These are phyloP conservation scores for Boletus barrowsii DNA, from an alignment of 768 basidiomycete genomes.

Conservation along the genomic window DNA sequence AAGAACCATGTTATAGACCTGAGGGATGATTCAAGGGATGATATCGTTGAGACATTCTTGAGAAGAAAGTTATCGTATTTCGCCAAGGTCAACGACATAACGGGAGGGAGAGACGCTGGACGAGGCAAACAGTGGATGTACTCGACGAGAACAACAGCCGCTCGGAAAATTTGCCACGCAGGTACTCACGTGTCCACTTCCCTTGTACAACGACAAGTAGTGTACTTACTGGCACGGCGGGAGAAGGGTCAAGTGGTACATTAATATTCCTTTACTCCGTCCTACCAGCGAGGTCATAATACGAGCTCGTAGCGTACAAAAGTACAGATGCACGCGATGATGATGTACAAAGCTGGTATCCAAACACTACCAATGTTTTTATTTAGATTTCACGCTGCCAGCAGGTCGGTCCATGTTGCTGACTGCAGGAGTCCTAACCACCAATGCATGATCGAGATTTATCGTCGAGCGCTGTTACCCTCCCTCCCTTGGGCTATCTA, in stretches of 20 bases:
- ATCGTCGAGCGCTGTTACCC: slow-evolving; percentile 19
- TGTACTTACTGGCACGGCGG: too few relatives aligned
- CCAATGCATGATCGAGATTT: slow-evolving; percentile 10
- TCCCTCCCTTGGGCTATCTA: slow-evolving; percentile 49
- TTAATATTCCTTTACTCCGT: too few relatives aligned
- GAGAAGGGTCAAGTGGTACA: too few relatives aligned
- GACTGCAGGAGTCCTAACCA: too few relatives aligned
- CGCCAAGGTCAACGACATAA: slow-evolving; percentile 61
- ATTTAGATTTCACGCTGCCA: too few relatives aligned
- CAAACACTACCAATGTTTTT: slow-evolving; percentile 17
- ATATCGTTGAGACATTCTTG: slow-evolving; percentile 81
- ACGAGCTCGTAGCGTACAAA: not conserved
- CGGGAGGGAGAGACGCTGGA: not conserved
- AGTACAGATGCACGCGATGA: not conserved
- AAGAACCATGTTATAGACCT: slow-evolving; percentile 93
- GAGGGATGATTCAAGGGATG: slow-evolving; percentile 83
- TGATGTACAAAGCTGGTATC: slow-evolving; percentile 25
- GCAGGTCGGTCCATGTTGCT: too few relatives aligned
- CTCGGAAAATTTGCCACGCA: slow-evolving; percentile 6
- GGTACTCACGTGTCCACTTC: not conserved
- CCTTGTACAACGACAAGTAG: too few relatives aligned
- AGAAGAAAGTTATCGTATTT: slow-evolving; percentile 83
- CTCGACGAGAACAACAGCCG: not conserved
- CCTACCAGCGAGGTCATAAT: too few relatives aligned
- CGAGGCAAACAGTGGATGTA: not conserved